Conservation (phyloP, 805 yeast species). For the Monosporozyma servazzii region DNA sequence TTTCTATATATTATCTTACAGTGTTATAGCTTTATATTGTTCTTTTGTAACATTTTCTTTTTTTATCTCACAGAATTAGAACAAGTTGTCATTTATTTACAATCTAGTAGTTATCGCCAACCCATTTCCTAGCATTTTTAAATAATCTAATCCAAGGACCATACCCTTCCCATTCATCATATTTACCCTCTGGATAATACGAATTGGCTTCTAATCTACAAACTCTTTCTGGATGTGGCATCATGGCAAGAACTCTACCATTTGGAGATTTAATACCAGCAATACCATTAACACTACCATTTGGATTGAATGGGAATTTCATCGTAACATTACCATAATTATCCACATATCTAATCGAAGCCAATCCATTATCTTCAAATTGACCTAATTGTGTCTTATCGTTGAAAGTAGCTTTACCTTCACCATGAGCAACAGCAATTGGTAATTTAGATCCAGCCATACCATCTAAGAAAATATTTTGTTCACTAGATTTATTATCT, state of each 20-base stretch:
- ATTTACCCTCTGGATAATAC: slow-evolving; percentile 66
- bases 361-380: slow-evolving; percentile 46
- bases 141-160: slow-evolving; percentile 96
- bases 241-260: slow-evolving; percentile 94
- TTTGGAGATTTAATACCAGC: slow-evolving; percentile 85
- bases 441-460: slow-evolving; percentile 94
- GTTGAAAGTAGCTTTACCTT: slow-evolving; percentile 79
- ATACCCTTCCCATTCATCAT: slow-evolving; percentile 60
- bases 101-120: slow-evolving; percentile 34
- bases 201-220: slow-evolving; percentile 82
- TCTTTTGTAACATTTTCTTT: too few relatives aligned
- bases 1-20: too few relatives aligned
- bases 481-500: slow-evolving; percentile 38
- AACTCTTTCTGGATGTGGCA: slow-evolving; percentile 99
- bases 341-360: slow-evolving; percentile 75
- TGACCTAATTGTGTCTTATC: slow-evolving; percentile 35
- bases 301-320: slow-evolving; percentile 88
- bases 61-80: too few relatives aligned
- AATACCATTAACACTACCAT: slow-evolving; percentile 89
- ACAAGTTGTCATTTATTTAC: too few relatives aligned
- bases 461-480: slow-evolving; percentile 66
- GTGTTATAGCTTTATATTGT: too few relatives aligned
- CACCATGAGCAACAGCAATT: slow-evolving; percentile 98
- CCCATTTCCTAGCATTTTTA: slow-evolving; percentile 92
- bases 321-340: slow-evolving; percentile 81